These are phyloP conservation scores for Amoebophrya sp. DNA, from an alignment of 169 alveolate species.

Conservation along the genomic window DNA sequence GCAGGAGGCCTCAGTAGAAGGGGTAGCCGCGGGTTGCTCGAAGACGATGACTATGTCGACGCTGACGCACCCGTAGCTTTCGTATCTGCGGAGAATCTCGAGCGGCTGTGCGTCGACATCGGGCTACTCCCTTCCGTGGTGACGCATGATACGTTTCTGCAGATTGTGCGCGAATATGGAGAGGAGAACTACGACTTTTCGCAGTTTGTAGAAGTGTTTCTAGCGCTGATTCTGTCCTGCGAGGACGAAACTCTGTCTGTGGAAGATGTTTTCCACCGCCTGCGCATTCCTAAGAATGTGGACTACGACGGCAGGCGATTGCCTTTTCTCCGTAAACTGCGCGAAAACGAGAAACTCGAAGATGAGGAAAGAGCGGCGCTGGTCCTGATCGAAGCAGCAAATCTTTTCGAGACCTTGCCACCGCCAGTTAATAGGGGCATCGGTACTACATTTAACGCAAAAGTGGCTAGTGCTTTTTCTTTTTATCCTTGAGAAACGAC, in stretches of 20 bases:
- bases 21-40: too few relatives aligned
- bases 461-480: too few relatives aligned
- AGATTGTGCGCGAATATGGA: neutral
- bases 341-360: neutral
- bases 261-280: neutral
- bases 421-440: neutral
- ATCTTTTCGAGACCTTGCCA: neutral
- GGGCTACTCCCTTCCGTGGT: neutral
- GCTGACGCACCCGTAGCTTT: too few relatives aligned
- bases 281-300: neutral
- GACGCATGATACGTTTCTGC: constrained; percentile 19
- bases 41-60: too few relatives aligned
- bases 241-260: neutral
- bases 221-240: neutral
- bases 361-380: neutral
- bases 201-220: neutral
- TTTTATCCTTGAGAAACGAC: too few relatives aligned
- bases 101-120: neutral
- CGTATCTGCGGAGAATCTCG: neutral
- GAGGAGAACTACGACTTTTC: neutral
- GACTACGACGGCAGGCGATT: neutral
- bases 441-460: neutral
- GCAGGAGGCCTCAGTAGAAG: too few relatives aligned
- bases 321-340: neutral
- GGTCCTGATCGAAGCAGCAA: neutral